These are phyloP conservation scores for Yamadazyma dendronema DNA, from an alignment of 1,139 yeast genomes.

Conservation along the genomic window DNA sequence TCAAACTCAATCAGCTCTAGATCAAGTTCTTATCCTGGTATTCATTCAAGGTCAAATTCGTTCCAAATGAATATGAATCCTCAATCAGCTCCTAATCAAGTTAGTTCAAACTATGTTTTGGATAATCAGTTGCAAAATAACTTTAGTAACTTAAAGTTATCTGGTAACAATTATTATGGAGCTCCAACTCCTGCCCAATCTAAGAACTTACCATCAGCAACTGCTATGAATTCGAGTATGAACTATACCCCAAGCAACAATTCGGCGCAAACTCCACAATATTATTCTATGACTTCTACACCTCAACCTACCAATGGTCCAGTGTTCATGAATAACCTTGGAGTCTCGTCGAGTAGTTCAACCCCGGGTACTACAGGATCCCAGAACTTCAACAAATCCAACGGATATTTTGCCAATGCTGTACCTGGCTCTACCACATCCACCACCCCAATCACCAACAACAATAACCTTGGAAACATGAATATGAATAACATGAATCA, in stretches of 20 bases:
- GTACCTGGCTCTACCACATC: neutral
- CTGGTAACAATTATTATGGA: slow-evolving; percentile 3
- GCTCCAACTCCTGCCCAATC: neutral
- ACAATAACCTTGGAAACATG: slow-evolving; percentile 4
- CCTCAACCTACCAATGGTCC: neutral
- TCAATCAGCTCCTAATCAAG: neutral
- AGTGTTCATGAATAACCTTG: neutral
- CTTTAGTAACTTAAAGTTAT: slow-evolving; percentile 13
- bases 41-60: slow-evolving; percentile 17
- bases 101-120: slow-evolving; percentile 9
- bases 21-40: slow-evolving; percentile 15
- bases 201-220: too few relatives aligned
- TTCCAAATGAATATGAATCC: slow-evolving; percentile 9
- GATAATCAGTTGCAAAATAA: slow-evolving; percentile 11
- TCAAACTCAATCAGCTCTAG: slow-evolving; percentile 10
- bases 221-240: neutral
- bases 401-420: neutral
- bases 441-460: neutral
- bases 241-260: neutral
- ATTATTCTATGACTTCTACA: neutral
- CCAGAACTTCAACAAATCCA: neutral
- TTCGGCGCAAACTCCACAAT: neutral
- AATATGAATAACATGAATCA: slow-evolving; percentile 10
- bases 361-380: neutral
- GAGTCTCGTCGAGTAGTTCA: neutral